Evolutionary conservation across 805 yeast genomes (phyloP).

Genomic region (Cephaloascus albidus): DNA sequence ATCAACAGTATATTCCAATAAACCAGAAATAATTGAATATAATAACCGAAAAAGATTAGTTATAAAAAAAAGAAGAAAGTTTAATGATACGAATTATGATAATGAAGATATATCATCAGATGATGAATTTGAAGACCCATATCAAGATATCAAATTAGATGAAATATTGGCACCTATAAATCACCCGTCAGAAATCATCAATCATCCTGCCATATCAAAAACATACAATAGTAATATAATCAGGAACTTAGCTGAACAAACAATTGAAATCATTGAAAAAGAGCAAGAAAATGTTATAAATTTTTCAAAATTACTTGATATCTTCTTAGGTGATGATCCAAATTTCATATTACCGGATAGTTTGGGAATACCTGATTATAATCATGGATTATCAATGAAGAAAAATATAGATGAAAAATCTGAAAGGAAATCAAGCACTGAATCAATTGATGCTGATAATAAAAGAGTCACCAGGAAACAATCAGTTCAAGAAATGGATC

Average conservation of each 20-base stretch:
- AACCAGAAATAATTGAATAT: conserved; percentile 15
- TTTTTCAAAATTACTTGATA: conserved; percentile 62
- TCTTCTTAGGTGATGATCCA: conserved; percentile 84
- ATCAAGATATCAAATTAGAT: conserved; percentile 18
- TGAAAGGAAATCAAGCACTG: conserved; percentile 5
- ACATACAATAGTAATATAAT: conserved; percentile 51
- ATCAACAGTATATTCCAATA: background rate
- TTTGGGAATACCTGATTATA: conserved; percentile 59
- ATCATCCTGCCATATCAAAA: conserved; percentile 57
- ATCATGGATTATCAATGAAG: conserved; percentile 39
- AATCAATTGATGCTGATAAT: conserved; percentile 4
- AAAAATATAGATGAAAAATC: conserved; percentile 10
- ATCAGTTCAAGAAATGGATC: conserved; percentile 30
- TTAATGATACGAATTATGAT: conserved; percentile 6
- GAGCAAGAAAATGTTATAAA: conserved; percentile 76
- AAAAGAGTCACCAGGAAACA: conserved; percentile 2
- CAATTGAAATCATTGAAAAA: conserved; percentile 67
- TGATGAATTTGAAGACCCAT: conserved; percentile 18
- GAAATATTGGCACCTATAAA: conserved; percentile 67
- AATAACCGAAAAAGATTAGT: conserved; percentile 19
- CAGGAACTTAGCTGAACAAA: conserved; percentile 52
- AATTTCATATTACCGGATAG: conserved; percentile 52
- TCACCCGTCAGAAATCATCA: conserved; percentile 71
- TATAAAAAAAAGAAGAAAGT: conserved; percentile 16
- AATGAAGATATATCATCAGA: conserved; percentile 7